Evolutionary conservation across 345 rosid species (phyloP), one percentile per base, ranked within the genome.

Genomic region (Rubroshorea leprosula): DNA sequence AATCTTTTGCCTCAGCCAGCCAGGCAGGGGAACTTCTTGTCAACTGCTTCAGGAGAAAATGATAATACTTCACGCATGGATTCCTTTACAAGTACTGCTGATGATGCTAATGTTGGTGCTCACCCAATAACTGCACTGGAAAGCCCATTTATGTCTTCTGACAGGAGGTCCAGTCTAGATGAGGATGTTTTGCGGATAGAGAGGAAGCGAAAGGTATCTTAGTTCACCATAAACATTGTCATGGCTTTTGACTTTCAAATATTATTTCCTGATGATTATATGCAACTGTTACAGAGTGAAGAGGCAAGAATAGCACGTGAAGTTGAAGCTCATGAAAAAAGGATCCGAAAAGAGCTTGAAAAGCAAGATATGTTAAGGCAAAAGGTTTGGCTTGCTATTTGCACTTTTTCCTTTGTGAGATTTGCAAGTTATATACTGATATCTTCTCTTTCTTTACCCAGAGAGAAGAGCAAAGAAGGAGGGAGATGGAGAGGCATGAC

Each of bases 241-340:
- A 6, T 6, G 18, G n/a, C 24, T 17, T 38, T 20, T n/a, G 16
- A 31, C 39, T 21, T n/a, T 29, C 15, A 17, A 57, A 23, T 19
- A 29, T 24, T 51, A 22, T 54, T 12, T 66, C 46, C 62, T 55
- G 12, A 4, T 66, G 49, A 27, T 26, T 49, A 21, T n/a, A n/a
- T 23, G 25, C 67, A 20, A 26, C 12, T 62, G 19, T 62, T 77
- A 61, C 75, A 91, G 96, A 76, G 70, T 64, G 96, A 91, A 55
- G 96, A 87, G 74, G 89, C 89, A 55, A 91, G 89, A 74, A 80
- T 90, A 60, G 74, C 87, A 26, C 82, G 86, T 10, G 98, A 91
- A 76, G 79, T 80, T 48, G 96, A 91, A 68, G 91, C 85, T n/a
- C 83, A 91, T 58, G 96, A 85, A 74, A 87, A 79, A 74, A 83